Evolutionary conservation across 106 monocot species (phyloP).

Genomic region (Dioscorea zingiberensis): DNA sequence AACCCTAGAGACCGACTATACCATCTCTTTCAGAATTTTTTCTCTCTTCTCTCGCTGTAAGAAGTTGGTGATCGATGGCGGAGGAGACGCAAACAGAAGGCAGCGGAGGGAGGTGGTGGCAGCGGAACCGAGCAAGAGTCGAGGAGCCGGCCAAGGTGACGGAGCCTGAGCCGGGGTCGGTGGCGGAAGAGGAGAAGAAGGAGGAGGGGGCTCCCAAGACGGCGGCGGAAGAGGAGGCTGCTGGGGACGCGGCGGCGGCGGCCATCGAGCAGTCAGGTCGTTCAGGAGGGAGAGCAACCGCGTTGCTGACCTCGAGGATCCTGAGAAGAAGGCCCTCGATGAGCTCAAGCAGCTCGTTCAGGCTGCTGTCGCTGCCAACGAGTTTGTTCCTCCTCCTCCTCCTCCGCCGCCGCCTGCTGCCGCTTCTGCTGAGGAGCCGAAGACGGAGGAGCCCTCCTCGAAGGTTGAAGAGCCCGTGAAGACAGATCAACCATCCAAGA

Average conservation of each 20-base stretch:
- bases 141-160: constrained; percentile 4
- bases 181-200: constrained; percentile 6
- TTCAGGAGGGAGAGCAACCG: constrained; percentile 70
- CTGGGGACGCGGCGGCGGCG: constrained; percentile 2
- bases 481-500: not conserved
- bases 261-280: constrained; percentile 22
- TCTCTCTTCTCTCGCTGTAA: not conserved
- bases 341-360: constrained; percentile 48
- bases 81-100: constrained; percentile 1
- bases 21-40: not conserved
- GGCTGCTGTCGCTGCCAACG: constrained; percentile 34
- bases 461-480: not conserved
- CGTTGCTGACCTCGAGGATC: constrained; percentile 40
- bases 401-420: constrained; percentile 18
- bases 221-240: constrained; percentile 5
- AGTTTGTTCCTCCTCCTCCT: constrained; percentile 39
- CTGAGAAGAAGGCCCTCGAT: constrained; percentile 61
- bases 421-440: not conserved
- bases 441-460: not conserved
- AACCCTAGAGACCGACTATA: not conserved
- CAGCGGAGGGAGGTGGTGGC: not conserved
- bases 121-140: not conserved
- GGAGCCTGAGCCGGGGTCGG: not conserved
- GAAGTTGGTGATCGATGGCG: not conserved
- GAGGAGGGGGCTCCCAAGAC: not conserved